A percentile compares a stretch with the other conserved stretches of the same genome.
Conservation (phyloP, 257 asterid genomes). For the Solanum corneliomulleri region DNA sequence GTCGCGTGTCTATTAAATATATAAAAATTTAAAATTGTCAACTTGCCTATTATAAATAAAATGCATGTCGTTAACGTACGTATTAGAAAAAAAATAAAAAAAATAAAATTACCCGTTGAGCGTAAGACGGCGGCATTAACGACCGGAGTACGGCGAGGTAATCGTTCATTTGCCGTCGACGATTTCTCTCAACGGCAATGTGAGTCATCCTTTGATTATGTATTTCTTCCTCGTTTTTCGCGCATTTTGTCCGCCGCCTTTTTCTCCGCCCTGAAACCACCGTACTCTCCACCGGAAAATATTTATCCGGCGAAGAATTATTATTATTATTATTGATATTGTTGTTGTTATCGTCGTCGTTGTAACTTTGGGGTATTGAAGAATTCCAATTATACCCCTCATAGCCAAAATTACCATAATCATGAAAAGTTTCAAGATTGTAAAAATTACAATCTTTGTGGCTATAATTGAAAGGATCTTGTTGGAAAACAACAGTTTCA, state of each 20-base stretch:
- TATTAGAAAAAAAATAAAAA: too few species aligned
- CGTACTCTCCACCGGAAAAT: slow-evolving; percentile 2
- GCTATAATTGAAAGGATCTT: slow-evolving; percentile 31
- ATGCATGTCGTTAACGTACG: background rate
- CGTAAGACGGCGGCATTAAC: slow-evolving; percentile 69
- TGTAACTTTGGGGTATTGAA: background rate
- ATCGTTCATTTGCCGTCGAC: slow-evolving; percentile 72
- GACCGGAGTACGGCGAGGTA: slow-evolving; percentile 70
- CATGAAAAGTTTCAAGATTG: slow-evolving; percentile 1
- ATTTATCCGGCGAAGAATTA: slow-evolving; percentile 20
- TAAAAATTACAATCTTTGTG: slow-evolving; percentile 11
- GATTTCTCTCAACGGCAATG: slow-evolving; percentile 80
- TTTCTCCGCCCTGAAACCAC: slow-evolving; percentile 18
- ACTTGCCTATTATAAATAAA: background rate
- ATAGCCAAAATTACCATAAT: background rate
- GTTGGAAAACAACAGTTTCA: slow-evolving; percentile 40
- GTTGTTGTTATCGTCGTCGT: background rate
- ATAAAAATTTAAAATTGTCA: background rate
- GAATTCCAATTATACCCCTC: background rate
- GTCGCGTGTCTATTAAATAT: background rate
- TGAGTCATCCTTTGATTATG: slow-evolving; percentile 78
- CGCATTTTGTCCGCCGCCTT: slow-evolving; percentile 37
- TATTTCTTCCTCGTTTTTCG: slow-evolving; percentile 62
- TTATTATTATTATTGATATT: background rate
- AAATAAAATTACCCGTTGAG: slow-evolving; percentile 46